phyloP scores from a whole-genome alignment of 2,329 filamentous ascomycete genomes.

The Fusarium buxicola region DNA sequence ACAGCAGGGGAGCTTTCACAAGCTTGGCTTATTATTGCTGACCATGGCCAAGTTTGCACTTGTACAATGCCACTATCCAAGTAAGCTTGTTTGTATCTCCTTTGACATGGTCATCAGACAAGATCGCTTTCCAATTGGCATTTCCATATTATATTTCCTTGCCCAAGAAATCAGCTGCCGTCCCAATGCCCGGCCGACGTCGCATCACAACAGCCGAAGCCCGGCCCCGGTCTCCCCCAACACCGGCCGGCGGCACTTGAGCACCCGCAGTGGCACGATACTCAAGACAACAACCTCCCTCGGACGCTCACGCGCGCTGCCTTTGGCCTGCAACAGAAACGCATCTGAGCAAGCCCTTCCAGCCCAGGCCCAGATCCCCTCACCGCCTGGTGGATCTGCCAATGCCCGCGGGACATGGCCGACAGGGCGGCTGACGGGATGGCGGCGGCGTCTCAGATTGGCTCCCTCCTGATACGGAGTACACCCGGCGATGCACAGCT shows the following conservation, averaged over 20 bases:
- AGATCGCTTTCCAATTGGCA: constrained; percentile 16
- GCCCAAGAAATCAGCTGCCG: background rate
- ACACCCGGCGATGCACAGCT: no score
- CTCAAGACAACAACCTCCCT: constrained; percentile 13
- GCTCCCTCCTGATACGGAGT: background rate
- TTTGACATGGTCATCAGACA: constrained; percentile 20
- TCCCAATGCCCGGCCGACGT: constrained; percentile 8
- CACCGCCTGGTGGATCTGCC: constrained; percentile 41
- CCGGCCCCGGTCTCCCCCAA: constrained; percentile 20
- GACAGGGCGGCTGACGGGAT: constrained; percentile 4
- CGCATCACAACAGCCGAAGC: constrained; percentile 17
- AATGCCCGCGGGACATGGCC: constrained; percentile 28
- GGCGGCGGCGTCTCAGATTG: constrained; percentile 23
- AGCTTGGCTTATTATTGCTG: constrained; percentile 9
- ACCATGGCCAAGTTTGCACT: constrained; percentile 16
- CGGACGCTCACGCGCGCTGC: background rate
- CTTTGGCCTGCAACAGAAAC: constrained; percentile 19
- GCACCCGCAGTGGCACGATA: constrained; percentile 27
- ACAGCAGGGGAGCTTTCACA: constrained; percentile 24
- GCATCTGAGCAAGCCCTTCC: constrained; percentile 4
- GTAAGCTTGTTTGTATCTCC: constrained; percentile 7
- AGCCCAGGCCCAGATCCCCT: constrained; percentile 25
- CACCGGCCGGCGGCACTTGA: constrained; percentile 17
- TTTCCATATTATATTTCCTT: background rate
- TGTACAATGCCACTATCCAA: constrained; percentile 12